Percentiles rank a stretch among this genome's conserved stretches.
phyloP scores from a whole-genome alignment of 2,329 filamentous ascomycete species.

The Aspergillus melleus region DNA sequence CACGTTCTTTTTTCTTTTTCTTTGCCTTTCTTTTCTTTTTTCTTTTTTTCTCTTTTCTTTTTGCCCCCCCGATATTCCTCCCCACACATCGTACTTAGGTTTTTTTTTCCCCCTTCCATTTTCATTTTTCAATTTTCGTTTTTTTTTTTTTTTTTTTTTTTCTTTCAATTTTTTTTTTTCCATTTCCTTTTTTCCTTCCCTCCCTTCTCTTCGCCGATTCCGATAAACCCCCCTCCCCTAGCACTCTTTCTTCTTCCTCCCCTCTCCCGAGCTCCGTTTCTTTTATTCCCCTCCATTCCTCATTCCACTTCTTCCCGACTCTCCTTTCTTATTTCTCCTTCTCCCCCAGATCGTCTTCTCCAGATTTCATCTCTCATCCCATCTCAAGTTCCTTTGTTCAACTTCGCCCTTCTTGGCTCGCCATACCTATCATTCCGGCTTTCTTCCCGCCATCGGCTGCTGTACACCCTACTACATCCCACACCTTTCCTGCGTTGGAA shows the following conservation, averaged over 20 bases:
- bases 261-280: slow-evolving; percentile 27
- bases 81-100: slow-evolving; percentile 24
- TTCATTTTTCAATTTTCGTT: slow-evolving; percentile 10
- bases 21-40: slow-evolving; percentile 16
- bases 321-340: slow-evolving; percentile 29
- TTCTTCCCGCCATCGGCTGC: neutral
- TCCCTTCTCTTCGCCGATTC: slow-evolving; percentile 25
- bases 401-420: slow-evolving; percentile 12
- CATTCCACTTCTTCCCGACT: slow-evolving; percentile 17
- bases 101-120: slow-evolving; percentile 17
- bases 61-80: slow-evolving; percentile 33
- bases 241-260: slow-evolving; percentile 21
- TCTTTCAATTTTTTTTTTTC: slow-evolving; percentile 11
- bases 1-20: slow-evolving; percentile 26
- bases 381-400: slow-evolving; percentile 20
- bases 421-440: neutral
- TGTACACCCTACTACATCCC: slow-evolving; percentile 2
- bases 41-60: slow-evolving; percentile 23
- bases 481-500: neutral
- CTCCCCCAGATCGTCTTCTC: slow-evolving; percentile 29
- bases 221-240: slow-evolving; percentile 26
- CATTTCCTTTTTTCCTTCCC: slow-evolving; percentile 13
- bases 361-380: slow-evolving; percentile 23
- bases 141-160: slow-evolving; percentile 14
- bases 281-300: slow-evolving; percentile 26